Evolutionary conservation across 768 basidiomycete species (phyloP).

Genomic region (Kwoniella sp.): DNA sequence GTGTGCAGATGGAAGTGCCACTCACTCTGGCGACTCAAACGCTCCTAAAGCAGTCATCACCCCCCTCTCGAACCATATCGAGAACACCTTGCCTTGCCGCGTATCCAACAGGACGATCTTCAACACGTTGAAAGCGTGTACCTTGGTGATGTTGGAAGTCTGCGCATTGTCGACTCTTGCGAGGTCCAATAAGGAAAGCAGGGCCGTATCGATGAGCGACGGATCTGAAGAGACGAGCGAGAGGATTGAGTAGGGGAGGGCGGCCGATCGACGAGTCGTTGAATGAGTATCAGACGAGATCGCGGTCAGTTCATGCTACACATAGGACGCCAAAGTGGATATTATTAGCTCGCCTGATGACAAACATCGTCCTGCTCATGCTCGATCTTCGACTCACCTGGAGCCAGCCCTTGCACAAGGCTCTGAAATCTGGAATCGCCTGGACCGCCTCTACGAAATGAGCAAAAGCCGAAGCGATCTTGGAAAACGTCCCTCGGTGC

Average conservation of each 20-base stretch:
- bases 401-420: slow-evolving; percentile 41
- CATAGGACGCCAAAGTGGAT: neutral
- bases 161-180: slow-evolving; percentile 30
- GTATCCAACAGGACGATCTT: slow-evolving; percentile 53
- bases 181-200: slow-evolving; percentile 35
- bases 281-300: slow-evolving; percentile 43
- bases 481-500: slow-evolving; percentile 55
- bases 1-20: neutral
- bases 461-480: slow-evolving; percentile 48
- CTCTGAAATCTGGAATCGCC: slow-evolving; percentile 12
- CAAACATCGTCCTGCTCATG: neutral
- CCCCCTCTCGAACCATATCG: slow-evolving; percentile 45
- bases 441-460: slow-evolving; percentile 37
- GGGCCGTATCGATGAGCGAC: slow-evolving; percentile 36
- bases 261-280: slow-evolving; percentile 53
- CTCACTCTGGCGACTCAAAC: slow-evolving; percentile 51
- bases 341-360: neutral
- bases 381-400: slow-evolving; percentile 32
- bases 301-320: slow-evolving; percentile 41
- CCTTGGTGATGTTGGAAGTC: slow-evolving; percentile 45
- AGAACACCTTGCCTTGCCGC: slow-evolving; percentile 41
- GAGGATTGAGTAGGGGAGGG: slow-evolving; percentile 50
- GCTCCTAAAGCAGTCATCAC: slow-evolving; percentile 46
- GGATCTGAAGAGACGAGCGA: slow-evolving; percentile 42
- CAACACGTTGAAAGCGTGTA: slow-evolving; percentile 54